Base-by-base conservation (phyloP, 441 rosid genomes). In the Gossypium gossypioides region DNA sequence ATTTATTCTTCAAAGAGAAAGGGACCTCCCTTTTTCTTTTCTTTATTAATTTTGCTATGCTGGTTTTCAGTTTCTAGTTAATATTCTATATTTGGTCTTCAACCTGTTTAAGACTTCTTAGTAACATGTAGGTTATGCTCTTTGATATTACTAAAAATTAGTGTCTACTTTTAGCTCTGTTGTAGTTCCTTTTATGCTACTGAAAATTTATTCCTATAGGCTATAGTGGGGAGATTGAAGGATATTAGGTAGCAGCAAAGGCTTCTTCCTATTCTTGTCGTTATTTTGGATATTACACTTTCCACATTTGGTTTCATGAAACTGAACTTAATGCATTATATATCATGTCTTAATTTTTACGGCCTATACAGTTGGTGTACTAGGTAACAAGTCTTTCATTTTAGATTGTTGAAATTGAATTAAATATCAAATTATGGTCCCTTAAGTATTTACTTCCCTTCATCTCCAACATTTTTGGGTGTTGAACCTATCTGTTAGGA, bases 1-100 rank as follows among this genome's bases (percentile, higher is more conserved):
- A 13, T 57, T 59, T 77, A 40, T 51, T 76, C 57, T 70, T 50
- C 34, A 67, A 18, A 48, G 57, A 24, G 40, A 7, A 46, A 64
- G 24, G 25, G 7, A 46, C n/a, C 4, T 4, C 52, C 59, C 44
- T 25, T 8, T 51, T 29, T 6, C n/a, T 16, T 51, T 48, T 40
- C 44, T 16, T 62, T 27, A 19, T 56, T 21, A 72, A 24, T 16
- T 42, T 44, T 27, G 44, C 27, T 9, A 15, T 68, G 15, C 15
- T 68, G 25, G 25, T 15, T 60, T 72, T 56, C 27, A 22, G 16
- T 69, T 68, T 55, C 56, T 55, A 34, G 9, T 34, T 18, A 10
- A 51, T 15, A 68, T 27, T 9, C 16, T 29, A 51, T 16, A 15
- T 16, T n/a, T 68, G 15, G 2, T 51, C 72, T 50, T 68, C 71